These are phyloP conservation scores for Canariomyces notabilis DNA, from an alignment of 2,329 filamentous ascomycete genomes.

Conservation along the genomic window DNA sequence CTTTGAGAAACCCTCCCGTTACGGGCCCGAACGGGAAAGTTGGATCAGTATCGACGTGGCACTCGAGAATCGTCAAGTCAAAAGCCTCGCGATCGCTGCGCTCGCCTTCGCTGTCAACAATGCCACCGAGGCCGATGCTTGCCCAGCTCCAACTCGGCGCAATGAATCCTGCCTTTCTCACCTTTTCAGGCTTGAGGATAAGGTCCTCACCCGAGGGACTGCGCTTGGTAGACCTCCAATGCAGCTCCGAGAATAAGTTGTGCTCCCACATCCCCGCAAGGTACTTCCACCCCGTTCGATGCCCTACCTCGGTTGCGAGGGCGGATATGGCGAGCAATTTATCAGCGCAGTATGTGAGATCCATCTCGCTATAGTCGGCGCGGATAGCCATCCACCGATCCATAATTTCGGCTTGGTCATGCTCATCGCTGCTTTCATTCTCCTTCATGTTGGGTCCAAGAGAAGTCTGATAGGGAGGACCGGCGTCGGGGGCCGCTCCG, in stretches of 20 bases:
- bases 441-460: not conserved
- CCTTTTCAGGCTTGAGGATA: not conserved
- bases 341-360: slow-evolving; percentile 2
- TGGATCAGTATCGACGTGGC: not conserved
- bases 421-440: not conserved
- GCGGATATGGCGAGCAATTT: slow-evolving; percentile 8
- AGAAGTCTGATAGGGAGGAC: slow-evolving; percentile 2
- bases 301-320: not conserved
- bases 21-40: slow-evolving; percentile 1
- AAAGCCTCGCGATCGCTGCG: slow-evolving; percentile 1
- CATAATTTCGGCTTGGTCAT: not conserved
- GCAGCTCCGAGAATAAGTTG: not conserved
- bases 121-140: not conserved
- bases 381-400: not conserved
- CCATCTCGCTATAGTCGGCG: slow-evolving; percentile 1
- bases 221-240: slow-evolving; percentile 3
- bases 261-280: slow-evolving; percentile 9
- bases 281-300: slow-evolving; percentile 1
- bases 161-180: not conserved
- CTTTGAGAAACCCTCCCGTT: not conserved
- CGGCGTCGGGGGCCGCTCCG: slow-evolving; percentile 1
- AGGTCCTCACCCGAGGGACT: not conserved
- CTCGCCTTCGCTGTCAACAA: slow-evolving; percentile 4
- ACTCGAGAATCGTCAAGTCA: not conserved
- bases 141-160: slow-evolving; percentile 5